phyloP scores from a whole-genome alignment of 2,329 filamentous ascomycete genomes.

The Colletotrichum melonis region DNA sequence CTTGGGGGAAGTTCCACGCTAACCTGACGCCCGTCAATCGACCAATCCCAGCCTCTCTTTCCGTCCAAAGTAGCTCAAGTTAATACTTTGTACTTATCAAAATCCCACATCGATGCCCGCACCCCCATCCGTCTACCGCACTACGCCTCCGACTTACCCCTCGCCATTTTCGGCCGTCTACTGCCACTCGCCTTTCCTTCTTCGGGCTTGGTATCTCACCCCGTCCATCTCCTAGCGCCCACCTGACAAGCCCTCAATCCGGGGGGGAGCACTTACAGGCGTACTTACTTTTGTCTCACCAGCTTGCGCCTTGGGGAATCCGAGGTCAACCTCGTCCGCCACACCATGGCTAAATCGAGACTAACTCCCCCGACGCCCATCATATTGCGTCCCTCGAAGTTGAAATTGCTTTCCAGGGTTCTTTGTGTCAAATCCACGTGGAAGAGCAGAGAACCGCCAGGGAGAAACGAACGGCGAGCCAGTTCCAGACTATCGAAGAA shows the following conservation, averaged over 20 bases:
- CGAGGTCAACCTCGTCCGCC: not conserved
- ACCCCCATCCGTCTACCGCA: conserved; percentile 18
- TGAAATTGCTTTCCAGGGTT: conserved; percentile 5
- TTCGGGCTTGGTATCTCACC: conserved; percentile 1
- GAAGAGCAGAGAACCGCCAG: not conserved
- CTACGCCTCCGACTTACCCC: conserved; percentile 6
- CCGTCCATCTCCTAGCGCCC: not conserved
- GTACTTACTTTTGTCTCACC: not conserved
- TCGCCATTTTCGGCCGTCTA: conserved; percentile 6
- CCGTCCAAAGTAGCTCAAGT: not conserved
- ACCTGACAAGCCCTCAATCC: not conserved
- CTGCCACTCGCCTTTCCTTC: not conserved
- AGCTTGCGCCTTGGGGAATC: not conserved
- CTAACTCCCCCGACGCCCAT: not conserved
- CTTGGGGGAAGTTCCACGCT: conserved; percentile 1
- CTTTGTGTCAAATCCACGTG: conserved; percentile 20
- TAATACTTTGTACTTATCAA: conserved; percentile 14
- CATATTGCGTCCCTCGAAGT: not conserved
- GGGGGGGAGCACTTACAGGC: not conserved
- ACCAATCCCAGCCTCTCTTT: conserved; percentile 24
- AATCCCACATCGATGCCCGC: conserved; percentile 15
- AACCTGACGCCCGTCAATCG: conserved; percentile 9
- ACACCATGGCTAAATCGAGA: conserved; percentile 6
- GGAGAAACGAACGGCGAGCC: not conserved
- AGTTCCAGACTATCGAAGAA: not conserved